Conservation (phyloP, 768 basidiomycete species). For the Leccinellum albellum region DNA sequence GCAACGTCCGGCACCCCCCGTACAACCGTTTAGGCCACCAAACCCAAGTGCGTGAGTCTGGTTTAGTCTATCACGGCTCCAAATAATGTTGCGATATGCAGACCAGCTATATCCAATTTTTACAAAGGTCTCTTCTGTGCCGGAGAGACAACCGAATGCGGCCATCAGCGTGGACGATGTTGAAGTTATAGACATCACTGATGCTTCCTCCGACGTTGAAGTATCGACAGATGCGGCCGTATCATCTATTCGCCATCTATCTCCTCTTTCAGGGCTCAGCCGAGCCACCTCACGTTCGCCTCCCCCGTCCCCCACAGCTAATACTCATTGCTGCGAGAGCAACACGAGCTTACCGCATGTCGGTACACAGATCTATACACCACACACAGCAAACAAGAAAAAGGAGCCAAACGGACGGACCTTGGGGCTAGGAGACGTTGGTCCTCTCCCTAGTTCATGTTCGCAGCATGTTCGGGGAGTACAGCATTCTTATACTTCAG, state of each 20-base stretch:
- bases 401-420: slow-evolving; percentile 1
- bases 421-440: slow-evolving; percentile 8
- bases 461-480: slow-evolving; percentile 62
- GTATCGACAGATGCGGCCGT: slow-evolving; percentile 10
- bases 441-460: slow-evolving; percentile 47
- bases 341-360: slow-evolving; percentile 10
- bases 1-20: neutral
- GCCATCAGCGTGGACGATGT: slow-evolving; percentile 13
- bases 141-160: neutral
- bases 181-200: slow-evolving; percentile 19
- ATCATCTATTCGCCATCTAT: slow-evolving; percentile 5
- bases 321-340: neutral
- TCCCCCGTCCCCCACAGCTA: neutral
- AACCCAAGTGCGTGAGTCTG: slow-evolving; percentile 22
- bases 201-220: slow-evolving; percentile 15
- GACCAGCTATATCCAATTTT: slow-evolving; percentile 28
- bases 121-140: slow-evolving; percentile 6
- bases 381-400: slow-evolving; percentile 2
- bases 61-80: neutral
- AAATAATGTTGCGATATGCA: slow-evolving; percentile 6
- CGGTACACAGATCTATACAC: neutral
- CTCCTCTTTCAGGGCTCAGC: slow-evolving; percentile 9
- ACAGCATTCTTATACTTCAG: slow-evolving; percentile 39
- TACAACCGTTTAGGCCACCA: neutral
- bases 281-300: slow-evolving; percentile 6